Base-by-base conservation (phyloP, 169 alveolate species). In the Ichthyophthirius multifiliis region DNA sequence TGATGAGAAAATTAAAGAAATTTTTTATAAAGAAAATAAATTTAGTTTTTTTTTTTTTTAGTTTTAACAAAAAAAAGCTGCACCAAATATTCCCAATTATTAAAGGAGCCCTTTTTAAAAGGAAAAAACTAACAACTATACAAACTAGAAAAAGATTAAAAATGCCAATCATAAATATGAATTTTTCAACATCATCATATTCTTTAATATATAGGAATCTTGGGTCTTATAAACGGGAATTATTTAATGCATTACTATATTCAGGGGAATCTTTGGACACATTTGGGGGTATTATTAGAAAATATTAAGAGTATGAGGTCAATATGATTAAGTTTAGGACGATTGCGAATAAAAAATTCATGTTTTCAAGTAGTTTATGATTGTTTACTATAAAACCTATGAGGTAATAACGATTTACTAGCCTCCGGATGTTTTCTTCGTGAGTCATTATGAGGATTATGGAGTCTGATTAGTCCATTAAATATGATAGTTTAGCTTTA, bases 31-130 rank as follows among this genome's bases (percentile, higher is more conserved):
- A n/a, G n/a, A n/a, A n/a, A n/a, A n/a, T n/a, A n/a, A n/a, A n/a
- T n/a, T n/a, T n/a, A n/a, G n/a, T n/a, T n/a, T n/a, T n/a, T n/a
- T n/a, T n/a, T n/a, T n/a, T n/a, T n/a, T n/a, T n/a, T n/a, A n/a
- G n/a, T n/a, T n/a, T n/a, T n/a, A n/a, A n/a, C 6, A 78, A 43
- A 27, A 39, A 62, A 31, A 76, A 76, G 34, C 76, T 76, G 12
- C 23, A 45, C 83, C 83, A 76, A 37, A 76, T 32, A 39, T 41
- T 37, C 12, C 46, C 48, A 4, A 76, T 34, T 23, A 48, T 76
- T n/a, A 76, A 44, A 1, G 83, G 83, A 3, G 83, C 83, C 43
- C 83, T 55, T n/a, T 76, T 76, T 7, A 76, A 55, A 4, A 65
- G 31, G 63, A 76, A 76, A 62, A 76, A 76, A 15, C 39, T 18